Evolutionary conservation across 2,329 filamentous ascomycete genomes (phyloP), one percentile per base, ranked within the genome.

Genomic region (Monosporascus sp.): DNA sequence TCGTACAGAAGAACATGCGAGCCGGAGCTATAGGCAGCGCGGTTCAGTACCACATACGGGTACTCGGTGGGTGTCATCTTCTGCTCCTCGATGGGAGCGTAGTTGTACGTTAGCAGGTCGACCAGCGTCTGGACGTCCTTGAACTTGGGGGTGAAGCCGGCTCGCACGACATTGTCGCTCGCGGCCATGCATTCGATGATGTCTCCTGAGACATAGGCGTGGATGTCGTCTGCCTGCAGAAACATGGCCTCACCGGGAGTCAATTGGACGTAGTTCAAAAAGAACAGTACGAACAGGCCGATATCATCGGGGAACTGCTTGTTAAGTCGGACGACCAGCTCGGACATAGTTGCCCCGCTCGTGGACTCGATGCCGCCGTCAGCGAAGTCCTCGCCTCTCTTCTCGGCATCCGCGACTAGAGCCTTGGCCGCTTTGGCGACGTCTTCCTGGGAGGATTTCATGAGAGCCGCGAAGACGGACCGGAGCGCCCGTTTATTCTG

Each of bases 141-240:
- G 81, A 96, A 99, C 70, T 99, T 99, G 52, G 94, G 94, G 0
- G 94, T 99, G 72, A 99, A 94, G 44, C 94, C 94, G 0, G 94
- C 94, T 52, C 94, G 91, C 50, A 99, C 92, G 37, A 99, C 94
- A 61, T 99, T 99, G 79, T 99, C 94, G n/a, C 90, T 96, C 8
- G 91, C 88, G 0, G 94, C 94, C 94, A 99, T 99, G 78, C 94
- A 99, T 74, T 99, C 94, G 69, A 99, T 91, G 62, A 99, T 96
- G 67, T 99, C 93, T 55, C 90, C 90, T 3, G 87, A 90, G 44
- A 95, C 74, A 71, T 99, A 99, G 48, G 94, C 94, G 70, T 99
- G 94, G 64, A 97, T 97, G 66, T 97, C 94, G 66, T 99, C 93
- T 7, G 94, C 94, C 65, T 91, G 90, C 37, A 99, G 80, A 74